These are phyloP conservation scores for Trichoderma atroviride DNA, from an alignment of 2,329 filamentous ascomycete genomes.

Conservation along the genomic window DNA sequence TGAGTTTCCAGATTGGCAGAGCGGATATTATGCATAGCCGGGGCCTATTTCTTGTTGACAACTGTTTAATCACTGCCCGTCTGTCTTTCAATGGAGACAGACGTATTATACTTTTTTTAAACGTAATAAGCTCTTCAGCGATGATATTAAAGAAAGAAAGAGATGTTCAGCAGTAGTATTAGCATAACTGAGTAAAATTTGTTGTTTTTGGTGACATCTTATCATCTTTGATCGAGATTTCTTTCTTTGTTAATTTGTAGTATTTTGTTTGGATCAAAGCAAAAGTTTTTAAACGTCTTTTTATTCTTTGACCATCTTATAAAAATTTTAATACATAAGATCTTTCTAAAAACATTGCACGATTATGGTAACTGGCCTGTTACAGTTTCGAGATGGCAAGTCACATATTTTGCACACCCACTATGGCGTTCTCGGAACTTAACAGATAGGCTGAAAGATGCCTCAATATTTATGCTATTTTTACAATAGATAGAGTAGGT, in stretches of 20 bases:
- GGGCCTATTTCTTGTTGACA: not conserved
- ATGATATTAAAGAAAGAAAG: not conserved
- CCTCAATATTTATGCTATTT: not conserved
- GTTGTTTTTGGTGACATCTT: not conserved
- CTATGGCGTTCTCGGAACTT: not conserved
- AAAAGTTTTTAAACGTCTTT: too few species aligned
- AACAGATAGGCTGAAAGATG: not conserved
- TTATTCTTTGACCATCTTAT: too few species aligned
- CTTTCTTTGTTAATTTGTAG: too few species aligned
- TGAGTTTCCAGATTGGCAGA: not conserved
- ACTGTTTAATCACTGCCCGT: not conserved
- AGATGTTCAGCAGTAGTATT: not conserved
- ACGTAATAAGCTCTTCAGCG: not conserved
- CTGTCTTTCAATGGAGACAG: not conserved
- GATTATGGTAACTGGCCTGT: not conserved
- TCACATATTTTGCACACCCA: too few species aligned
- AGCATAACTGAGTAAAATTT: not conserved
- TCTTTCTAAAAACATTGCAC: not conserved
- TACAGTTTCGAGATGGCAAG: not conserved
- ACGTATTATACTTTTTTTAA: not conserved
- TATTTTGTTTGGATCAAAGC: too few species aligned
- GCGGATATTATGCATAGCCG: not conserved
- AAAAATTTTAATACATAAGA: too few species aligned
- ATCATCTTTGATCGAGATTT: not conserved
- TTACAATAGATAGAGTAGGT: not conserved